Evolutionary conservation across 805 yeast genomes (phyloP).

Genomic region (Wickerhamomyces chaumierensis): DNA sequence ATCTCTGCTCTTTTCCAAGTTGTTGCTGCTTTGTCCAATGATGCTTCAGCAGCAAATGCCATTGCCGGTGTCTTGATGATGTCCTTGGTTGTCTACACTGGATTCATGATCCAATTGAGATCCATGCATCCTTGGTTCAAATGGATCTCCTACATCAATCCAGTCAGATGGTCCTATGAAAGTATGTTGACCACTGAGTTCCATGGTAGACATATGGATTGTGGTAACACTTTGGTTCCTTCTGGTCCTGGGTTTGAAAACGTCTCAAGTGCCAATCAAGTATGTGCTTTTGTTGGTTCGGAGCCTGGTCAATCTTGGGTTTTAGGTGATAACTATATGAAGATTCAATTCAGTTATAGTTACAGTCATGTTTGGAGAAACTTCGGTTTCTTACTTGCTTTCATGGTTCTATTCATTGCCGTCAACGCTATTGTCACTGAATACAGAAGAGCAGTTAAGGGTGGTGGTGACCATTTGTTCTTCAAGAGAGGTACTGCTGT

Average conservation of each 20-base stretch:
- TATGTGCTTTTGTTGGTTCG: background rate
- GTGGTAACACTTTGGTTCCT: slow-evolving; percentile 47
- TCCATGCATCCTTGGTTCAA: slow-evolving; percentile 64
- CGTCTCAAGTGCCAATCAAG: slow-evolving; percentile 21
- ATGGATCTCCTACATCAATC: slow-evolving; percentile 52
- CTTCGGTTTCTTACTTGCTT: slow-evolving; percentile 54
- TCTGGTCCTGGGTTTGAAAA: slow-evolving; percentile 41
- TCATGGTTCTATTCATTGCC: slow-evolving; percentile 37
- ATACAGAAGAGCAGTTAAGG: slow-evolving; percentile 28
- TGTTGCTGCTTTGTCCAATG: slow-evolving; percentile 38
- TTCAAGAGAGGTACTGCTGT: slow-evolving; percentile 32
- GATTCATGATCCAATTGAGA: slow-evolving; percentile 49
- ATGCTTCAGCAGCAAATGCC: slow-evolving; percentile 34
- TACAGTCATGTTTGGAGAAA: slow-evolving; percentile 71
- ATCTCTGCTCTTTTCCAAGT: slow-evolving; percentile 43
- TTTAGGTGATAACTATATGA: slow-evolving; percentile 48
- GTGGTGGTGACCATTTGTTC: slow-evolving; percentile 31
- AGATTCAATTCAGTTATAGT: slow-evolving; percentile 34
- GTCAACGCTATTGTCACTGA: slow-evolving; percentile 45
- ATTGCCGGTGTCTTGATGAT: slow-evolving; percentile 45
- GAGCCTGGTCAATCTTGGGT: slow-evolving; percentile 23
- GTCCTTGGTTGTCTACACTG: slow-evolving; percentile 46
- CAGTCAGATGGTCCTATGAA: slow-evolving; percentile 50
- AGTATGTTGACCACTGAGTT: slow-evolving; percentile 57
- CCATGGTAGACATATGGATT: slow-evolving; percentile 40